Evolutionary conservation across 495 filamentous ascomycete genomes (phyloP).

Genomic region (Melanomma pulvis-pyrius): DNA sequence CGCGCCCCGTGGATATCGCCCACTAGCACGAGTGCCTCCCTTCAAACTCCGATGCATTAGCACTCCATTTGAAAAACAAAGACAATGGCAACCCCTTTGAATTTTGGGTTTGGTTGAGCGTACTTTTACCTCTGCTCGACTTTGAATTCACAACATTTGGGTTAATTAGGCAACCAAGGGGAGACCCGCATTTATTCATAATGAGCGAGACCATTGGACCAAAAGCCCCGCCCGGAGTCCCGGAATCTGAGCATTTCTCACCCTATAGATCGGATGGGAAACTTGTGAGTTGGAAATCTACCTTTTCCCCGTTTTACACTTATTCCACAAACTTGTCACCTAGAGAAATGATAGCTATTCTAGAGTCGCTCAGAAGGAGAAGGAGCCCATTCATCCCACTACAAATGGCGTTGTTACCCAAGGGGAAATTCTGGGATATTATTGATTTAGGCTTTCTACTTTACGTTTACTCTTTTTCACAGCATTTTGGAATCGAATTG

Average conservation of each 20-base stretch:
- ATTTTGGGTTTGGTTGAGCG: background rate
- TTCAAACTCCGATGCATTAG: background rate
- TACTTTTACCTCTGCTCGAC: background rate
- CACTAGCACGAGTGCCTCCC: too few relatives aligned
- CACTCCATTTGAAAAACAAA: conserved; percentile 3
- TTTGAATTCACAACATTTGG: too few relatives aligned
- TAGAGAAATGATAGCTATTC: background rate
- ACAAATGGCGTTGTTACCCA: too few relatives aligned
- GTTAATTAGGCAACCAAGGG: background rate
- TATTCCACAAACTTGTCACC: background rate
- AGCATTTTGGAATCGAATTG: too few relatives aligned
- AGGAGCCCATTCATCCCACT: too few relatives aligned
- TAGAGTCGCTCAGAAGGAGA: background rate
- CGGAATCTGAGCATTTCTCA: conserved; percentile 55
- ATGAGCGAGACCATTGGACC: background rate
- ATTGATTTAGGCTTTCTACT: too few relatives aligned
- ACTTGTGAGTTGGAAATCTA: conserved; percentile 49
- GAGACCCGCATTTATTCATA: background rate
- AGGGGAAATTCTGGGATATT: too few relatives aligned
- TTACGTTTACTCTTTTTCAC: too few relatives aligned
- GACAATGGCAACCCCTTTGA: conserved; percentile 12
- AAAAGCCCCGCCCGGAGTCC: background rate
- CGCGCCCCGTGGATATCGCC: conserved; percentile 35
- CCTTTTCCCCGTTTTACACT: background rate
- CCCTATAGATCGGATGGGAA: conserved; percentile 64